Percentiles rank a stretch among this genome's conserved stretches.
These are phyloP conservation scores for Garcia nutans DNA, from an alignment of 345 rosid genomes.

Conservation along the genomic window DNA sequence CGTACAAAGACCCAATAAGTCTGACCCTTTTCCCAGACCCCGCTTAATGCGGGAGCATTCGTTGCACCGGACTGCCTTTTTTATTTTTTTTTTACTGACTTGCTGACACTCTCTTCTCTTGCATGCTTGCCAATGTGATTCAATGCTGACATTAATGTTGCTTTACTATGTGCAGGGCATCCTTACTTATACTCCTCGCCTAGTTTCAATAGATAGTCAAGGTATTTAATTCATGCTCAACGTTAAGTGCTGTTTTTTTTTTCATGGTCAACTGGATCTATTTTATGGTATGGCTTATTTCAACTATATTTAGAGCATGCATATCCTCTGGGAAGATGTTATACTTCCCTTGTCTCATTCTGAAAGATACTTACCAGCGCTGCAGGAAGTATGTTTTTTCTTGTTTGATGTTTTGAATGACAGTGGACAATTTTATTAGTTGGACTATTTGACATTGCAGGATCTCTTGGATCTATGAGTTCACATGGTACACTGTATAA, in stretches of 20 bases:
- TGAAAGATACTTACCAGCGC: neutral
- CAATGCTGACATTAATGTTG: neutral
- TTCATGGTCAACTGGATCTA: neutral
- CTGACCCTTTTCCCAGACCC: no score
- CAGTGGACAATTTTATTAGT: neutral
- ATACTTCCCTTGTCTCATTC: neutral
- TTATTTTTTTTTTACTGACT: no score
- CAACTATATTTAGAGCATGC: neutral
- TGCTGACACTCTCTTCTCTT: neutral
- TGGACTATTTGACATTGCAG: conserved; percentile 38
- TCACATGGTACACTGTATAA: conserved; percentile 65
- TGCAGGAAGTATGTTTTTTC: neutral
- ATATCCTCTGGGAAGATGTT: neutral
- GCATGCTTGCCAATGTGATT: neutral
- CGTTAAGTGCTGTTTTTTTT: neutral
- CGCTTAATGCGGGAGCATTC: no score
- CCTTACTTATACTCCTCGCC: conserved; percentile 77
- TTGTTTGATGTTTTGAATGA: neutral
- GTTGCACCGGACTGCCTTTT: no score
- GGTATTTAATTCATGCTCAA: conserved; percentile 40
- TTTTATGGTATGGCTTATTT: neutral
- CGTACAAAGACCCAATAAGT: no score
- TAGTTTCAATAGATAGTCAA: conserved; percentile 71
- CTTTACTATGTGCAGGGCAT: conserved; percentile 51
- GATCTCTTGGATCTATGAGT: conserved; percentile 84